These are phyloP conservation scores for Gossypium armourianum DNA, from an alignment of 441 rosid species.

Conservation along the genomic window DNA sequence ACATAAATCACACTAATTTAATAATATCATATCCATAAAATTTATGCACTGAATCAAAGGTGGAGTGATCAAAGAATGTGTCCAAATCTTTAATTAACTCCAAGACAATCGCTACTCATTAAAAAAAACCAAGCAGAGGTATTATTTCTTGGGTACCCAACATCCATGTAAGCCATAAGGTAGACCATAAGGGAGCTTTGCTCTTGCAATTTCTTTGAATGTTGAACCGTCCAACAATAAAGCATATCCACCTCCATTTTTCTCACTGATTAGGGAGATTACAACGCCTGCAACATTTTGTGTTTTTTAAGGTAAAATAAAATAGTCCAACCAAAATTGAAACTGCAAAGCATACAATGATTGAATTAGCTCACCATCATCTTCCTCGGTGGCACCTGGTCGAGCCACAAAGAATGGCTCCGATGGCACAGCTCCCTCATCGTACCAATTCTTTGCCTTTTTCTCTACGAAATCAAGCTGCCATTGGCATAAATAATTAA, in stretches of 20 bases:
- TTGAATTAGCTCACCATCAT: constrained; percentile 57
- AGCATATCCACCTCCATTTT: constrained; percentile 75
- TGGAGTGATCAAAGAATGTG: no score
- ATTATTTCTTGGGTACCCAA: constrained; percentile 59
- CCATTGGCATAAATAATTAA: not conserved
- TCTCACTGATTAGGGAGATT: constrained; percentile 67
- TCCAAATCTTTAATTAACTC: no score
- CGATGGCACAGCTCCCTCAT: constrained; percentile 72
- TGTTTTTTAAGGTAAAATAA: not conserved
- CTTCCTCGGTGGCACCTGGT: constrained; percentile 73
- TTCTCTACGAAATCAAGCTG: constrained; percentile 69
- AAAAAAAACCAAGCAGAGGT: not conserved
- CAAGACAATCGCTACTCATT: no score
- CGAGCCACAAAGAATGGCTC: constrained; percentile 86
- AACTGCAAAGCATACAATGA: not conserved
- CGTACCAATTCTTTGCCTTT: constrained; percentile 71
- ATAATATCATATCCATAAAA: no score
- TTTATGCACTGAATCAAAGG: no score
- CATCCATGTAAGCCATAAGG: constrained; percentile 97
- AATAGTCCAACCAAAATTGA: not conserved
- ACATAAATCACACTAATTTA: no score
- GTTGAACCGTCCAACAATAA: constrained; percentile 69
- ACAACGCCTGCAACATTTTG: constrained; percentile 48
- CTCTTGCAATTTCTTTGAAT: constrained; percentile 85
- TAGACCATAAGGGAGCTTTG: constrained; percentile 80